phyloP scores from a whole-genome alignment of 2,329 filamentous ascomycete genomes.

The Xylariaceae sp. region DNA sequence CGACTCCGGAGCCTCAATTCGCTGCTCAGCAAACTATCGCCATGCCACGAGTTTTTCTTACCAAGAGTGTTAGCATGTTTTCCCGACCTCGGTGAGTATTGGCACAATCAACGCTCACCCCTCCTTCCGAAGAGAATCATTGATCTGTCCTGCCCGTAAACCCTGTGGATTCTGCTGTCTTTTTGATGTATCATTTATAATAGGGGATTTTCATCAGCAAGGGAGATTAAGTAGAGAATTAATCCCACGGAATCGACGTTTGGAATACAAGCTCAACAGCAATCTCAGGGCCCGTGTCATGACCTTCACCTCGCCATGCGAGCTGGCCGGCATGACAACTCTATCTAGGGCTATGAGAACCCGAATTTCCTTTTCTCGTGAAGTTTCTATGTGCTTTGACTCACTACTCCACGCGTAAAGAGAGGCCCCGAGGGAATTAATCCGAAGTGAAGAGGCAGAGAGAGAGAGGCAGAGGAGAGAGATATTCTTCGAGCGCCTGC shows the following conservation, averaged over 20 bases:
- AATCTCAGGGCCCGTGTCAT: neutral
- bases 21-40: neutral
- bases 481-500: neutral
- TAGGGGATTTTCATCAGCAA: neutral
- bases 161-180: neutral
- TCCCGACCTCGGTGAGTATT: neutral
- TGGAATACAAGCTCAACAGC: neutral
- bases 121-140: neutral
- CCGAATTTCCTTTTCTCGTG: neutral
- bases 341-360: constrained; percentile 1
- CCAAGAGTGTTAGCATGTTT: neutral
- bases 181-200: neutral
- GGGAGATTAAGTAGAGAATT: neutral
- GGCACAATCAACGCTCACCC: neutral
- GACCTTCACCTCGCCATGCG: neutral
- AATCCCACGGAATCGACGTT: neutral
- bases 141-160: constrained; percentile 1
- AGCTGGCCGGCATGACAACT: neutral
- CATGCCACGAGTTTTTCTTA: neutral
- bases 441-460: neutral
- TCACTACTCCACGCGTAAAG: constrained; percentile 3
- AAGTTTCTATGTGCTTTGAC: neutral
- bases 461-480: neutral
- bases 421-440: neutral
- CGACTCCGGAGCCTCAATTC: neutral